These are phyloP conservation scores for Fusarium sulawesiense DNA, from an alignment of 2,329 filamentous ascomycete genomes.

Conservation along the genomic window DNA sequence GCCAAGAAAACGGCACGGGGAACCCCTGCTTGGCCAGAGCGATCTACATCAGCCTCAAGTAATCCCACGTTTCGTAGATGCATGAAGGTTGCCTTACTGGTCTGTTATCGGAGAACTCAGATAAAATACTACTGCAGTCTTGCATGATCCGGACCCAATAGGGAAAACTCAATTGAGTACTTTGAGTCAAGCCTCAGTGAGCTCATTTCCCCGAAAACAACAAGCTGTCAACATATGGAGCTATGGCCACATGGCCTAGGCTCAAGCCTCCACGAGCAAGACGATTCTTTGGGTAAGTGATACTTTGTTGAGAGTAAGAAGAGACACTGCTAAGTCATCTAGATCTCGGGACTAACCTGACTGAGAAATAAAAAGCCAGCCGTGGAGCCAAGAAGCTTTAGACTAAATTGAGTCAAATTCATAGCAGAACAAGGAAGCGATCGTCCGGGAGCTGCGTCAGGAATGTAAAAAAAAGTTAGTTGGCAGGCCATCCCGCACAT, in stretches of 20 bases:
- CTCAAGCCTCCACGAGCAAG: not conserved
- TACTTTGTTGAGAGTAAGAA: not conserved
- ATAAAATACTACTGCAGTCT: not conserved
- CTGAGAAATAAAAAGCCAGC: not conserved
- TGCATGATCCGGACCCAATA: no score
- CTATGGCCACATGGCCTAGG: not conserved
- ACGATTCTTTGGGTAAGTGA: not conserved
- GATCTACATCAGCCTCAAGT: not conserved
- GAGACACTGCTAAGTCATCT: not conserved
- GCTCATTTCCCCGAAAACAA: not conserved
- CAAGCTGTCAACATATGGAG: not conserved
- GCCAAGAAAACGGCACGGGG: not conserved
- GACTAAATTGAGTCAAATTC: not conserved
- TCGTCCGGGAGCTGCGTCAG: not conserved
- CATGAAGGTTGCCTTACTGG: not conserved
- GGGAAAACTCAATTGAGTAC: not conserved
- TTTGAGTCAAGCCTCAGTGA: no score
- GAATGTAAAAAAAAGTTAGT: not conserved
- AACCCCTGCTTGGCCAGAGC: not conserved
- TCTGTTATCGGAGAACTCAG: no score
- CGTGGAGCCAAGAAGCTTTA: not conserved
- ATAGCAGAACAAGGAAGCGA: conserved; percentile 4
- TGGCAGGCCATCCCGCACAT: no score
- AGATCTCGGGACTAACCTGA: no score
- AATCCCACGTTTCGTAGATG: not conserved